Evolutionary conservation across 805 yeast genomes (phyloP), one percentile per base, ranked within the genome.

Genomic region (Spathaspora sp.): DNA sequence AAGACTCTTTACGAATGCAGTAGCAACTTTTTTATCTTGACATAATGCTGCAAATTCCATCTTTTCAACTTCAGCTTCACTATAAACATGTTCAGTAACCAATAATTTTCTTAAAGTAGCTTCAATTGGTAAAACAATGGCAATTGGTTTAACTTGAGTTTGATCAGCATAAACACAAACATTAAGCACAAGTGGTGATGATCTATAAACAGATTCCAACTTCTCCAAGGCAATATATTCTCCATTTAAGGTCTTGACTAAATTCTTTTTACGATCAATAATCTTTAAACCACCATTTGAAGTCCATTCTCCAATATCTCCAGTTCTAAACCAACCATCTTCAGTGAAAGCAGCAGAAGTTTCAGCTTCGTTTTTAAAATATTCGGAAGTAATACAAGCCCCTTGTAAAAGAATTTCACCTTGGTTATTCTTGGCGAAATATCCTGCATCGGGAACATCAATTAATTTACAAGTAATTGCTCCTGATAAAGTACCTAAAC

Each of bases 191-290:
- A 78, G 76, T 44, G 81, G 72, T 69, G 87, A 87, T 29, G 97
- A 86, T 72, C 97, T 83, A 77, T 94, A 94, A 47, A 88, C 78
- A 10, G 96, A 80, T 74, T 94, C 99, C 58, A 94, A 76, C 72
- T 92, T 92, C 73, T 94, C 99, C 63, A 94, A 79, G 3, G 99
- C 99, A 69, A 94, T 89, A 72, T 94, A 94, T 76, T 94, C 99
- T 73, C 99, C 99, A 68, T 94, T 93, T 63, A 82, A 78, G 17
- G 99, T 94, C 80, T 94, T 94, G 61, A 94, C 96, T 70, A 94
- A 79, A 69, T 94, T 94, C 84, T 94, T 94, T 78, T 83, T 89
- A 68, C 99, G 87, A 74, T 94, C 99, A 67, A 94, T 88, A 55
- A 94, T 77, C 65, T 80, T 83, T 64, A 94, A 77, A 52, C 83